Evolutionary conservation across 108 stramenopile genomes (phyloP), one percentile per base, ranked within the genome.

Genomic region (Cyclotella sp.): DNA sequence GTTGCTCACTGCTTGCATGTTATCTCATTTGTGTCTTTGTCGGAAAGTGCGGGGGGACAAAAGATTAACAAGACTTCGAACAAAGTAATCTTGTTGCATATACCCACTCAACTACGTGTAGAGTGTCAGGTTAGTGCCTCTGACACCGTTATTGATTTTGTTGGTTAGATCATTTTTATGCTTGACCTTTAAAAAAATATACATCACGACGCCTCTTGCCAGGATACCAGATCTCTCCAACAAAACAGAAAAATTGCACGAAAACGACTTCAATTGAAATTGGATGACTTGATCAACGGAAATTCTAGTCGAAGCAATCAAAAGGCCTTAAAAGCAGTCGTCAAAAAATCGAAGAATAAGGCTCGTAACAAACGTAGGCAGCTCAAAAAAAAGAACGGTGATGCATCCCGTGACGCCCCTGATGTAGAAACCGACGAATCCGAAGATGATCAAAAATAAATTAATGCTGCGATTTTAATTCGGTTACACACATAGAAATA

Each of bases 51-150:
- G 18, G 93, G 93, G 34, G 93, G 95, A 5, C 93, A 96, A 83
- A 96, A 96, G 81, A 84, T 94, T 47, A 97, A 97, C 86, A 97
- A 97, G 70, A 97, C 96, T 12, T 83, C 84, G 40, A 94, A 91
- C 65, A 71, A 84, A 51, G 96, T 97, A 15, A 70, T 91, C 18
- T 70, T 97, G 49, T 72, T 94, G 7, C 96, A 97, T 49, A 29
- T 61, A 0, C 94, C 96, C 0, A 97, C 96, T 7, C 70, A 81
- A 26, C 59, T 93, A 0, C 75, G 88, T 0, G 90, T 97, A 7
- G 91, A 94, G 41, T 95, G 93, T 61, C 94, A 97, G 70, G 70
- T 70, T 13, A 34, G 68, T n/a, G 39, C 13, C 24, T 27, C 26
- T 59, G 34, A 66, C 15, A 24, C n/a, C 0, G 3, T 2, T 66